Evolutionary conservation across 495 filamentous ascomycete genomes (phyloP), one percentile per base, ranked within the genome.

Genomic region (Lasiosphaeria hispida): DNA sequence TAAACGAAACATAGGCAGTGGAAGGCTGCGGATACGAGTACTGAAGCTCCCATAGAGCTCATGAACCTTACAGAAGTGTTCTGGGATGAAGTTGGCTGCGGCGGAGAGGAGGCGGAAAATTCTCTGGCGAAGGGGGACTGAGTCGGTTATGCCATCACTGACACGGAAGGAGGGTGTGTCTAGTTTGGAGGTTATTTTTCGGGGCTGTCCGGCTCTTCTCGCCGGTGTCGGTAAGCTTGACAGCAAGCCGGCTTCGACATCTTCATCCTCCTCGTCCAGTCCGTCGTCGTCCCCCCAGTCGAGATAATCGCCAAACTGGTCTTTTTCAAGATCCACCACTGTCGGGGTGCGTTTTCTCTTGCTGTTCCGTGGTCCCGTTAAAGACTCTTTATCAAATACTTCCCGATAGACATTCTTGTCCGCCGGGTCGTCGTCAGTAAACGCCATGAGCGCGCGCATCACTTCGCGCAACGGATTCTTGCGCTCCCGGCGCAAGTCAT

Each of bases 1-100:
- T n/a, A 85, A 72, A 39, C 84, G 79, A 71, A 95, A 96, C n/a
- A 83, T 68, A 0, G 85, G 80, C 0, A 92, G 77, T 0, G 90
- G 83, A 3, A 92, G 77, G 23, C 77, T 77, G 14, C 84, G 80
- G 15, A 94, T 78, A 55, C 82, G 81, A 39, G 87, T 83, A 49
- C 82, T 79, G 57, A 86, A 87, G 15, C 79, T 72, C 55, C 87
- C 80, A 72, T 91, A 92, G 59, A 95, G 82, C 6, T 84, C 81
- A 1, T 79, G 78, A 38, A 89, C 77, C 18, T 69, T 75, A 34
- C 85, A 72, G 63, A 83, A 69, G 23, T 66, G 36, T 23, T 61
- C 58, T 14, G 60, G 62, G 9, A 77, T 53, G 47, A 67, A 60
- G 36, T 65, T 60, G 19, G 66, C 47, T 1, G 58, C 62, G 8